Conservation (phyloP, 2,329 filamentous ascomycete genomes). For the Pseudogymnoascus sp. region DNA sequence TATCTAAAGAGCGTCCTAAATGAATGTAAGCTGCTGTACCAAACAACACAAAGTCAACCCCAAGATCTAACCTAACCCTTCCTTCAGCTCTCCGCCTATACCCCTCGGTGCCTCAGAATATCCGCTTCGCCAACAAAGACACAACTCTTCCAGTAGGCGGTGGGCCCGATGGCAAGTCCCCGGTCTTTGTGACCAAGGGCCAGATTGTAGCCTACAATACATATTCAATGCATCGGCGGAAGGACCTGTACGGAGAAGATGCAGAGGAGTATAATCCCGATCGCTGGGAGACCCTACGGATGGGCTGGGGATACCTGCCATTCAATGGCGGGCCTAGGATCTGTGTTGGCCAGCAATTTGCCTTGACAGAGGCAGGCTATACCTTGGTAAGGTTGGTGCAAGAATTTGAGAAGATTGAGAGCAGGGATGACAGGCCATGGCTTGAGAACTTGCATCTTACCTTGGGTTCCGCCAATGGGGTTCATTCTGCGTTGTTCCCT, state of each 20-base stretch:
- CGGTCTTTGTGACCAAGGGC: slow-evolving; percentile 28
- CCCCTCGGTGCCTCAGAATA: slow-evolving; percentile 47
- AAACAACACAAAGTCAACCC: neutral
- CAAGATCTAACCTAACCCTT: slow-evolving; percentile 37
- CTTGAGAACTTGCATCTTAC: slow-evolving; percentile 20
- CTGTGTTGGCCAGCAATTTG: slow-evolving; percentile 33
- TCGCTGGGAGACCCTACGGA: slow-evolving; percentile 33
- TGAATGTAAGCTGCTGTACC: slow-evolving; percentile 16
- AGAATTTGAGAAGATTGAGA: slow-evolving; percentile 27
- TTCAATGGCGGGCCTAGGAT: slow-evolving; percentile 33
- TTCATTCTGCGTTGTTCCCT: slow-evolving; percentile 15
- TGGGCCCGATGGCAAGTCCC: slow-evolving; percentile 28
- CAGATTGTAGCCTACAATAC: slow-evolving; percentile 20
- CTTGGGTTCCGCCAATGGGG: slow-evolving; percentile 17
- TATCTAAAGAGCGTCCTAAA: slow-evolving; percentile 26
- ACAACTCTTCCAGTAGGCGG: slow-evolving; percentile 26
- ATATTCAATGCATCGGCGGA: slow-evolving; percentile 26
- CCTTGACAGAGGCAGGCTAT: slow-evolving; percentile 30
- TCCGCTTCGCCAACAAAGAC: slow-evolving; percentile 41
- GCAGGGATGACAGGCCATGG: slow-evolving; percentile 20
- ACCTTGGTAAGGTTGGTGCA: slow-evolving; percentile 29
- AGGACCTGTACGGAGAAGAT: slow-evolving; percentile 29
- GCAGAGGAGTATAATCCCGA: slow-evolving; percentile 31
- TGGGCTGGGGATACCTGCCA: slow-evolving; percentile 33
- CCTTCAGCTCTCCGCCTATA: slow-evolving; percentile 40